Evolutionary conservation across 2,329 filamentous ascomycete genomes (phyloP).

Genomic region (Orbilia blumenaviensis): DNA sequence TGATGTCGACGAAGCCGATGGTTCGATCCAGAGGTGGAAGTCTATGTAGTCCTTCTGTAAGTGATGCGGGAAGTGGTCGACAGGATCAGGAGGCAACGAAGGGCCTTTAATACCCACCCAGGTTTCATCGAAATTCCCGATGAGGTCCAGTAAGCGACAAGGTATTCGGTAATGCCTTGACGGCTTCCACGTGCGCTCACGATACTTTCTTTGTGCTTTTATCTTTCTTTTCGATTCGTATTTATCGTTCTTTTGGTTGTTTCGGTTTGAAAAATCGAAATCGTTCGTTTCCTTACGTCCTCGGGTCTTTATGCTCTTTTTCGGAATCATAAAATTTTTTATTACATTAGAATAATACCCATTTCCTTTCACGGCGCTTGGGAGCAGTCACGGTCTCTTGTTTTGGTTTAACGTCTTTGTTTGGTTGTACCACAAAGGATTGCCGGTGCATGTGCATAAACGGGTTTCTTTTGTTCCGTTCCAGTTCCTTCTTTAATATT

Average conservation of each 20-base stretch:
- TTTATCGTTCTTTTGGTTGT: not conserved
- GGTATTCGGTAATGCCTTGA: slow-evolving; percentile 11
- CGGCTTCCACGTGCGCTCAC: not conserved
- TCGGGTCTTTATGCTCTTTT: not conserved
- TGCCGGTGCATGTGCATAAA: slow-evolving; percentile 23
- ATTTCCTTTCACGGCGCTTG: slow-evolving; percentile 35
- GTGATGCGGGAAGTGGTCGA: slow-evolving; percentile 39
- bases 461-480: not conserved
- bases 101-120: slow-evolving; percentile 7
- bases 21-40: slow-evolving; percentile 45
- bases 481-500: not conserved
- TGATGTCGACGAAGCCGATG: slow-evolving; percentile 60
- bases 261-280: not conserved
- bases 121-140: not conserved
- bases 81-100: slow-evolving; percentile 13
- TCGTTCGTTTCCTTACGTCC: slow-evolving; percentile 5
- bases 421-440: slow-evolving; percentile 1
- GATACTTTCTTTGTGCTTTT: not conserved
- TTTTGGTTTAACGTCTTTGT: slow-evolving; percentile 1
- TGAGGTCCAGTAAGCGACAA: not conserved
- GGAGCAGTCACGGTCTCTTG: not conserved
- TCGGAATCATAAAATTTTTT: slow-evolving; percentile 11
- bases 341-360: slow-evolving; percentile 40
- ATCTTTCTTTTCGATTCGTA: not conserved
- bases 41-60: slow-evolving; percentile 38